These are phyloP conservation scores for Blastocystis sp. DNA, from an alignment of 352 stramenopile species.

Conservation along the genomic window DNA sequence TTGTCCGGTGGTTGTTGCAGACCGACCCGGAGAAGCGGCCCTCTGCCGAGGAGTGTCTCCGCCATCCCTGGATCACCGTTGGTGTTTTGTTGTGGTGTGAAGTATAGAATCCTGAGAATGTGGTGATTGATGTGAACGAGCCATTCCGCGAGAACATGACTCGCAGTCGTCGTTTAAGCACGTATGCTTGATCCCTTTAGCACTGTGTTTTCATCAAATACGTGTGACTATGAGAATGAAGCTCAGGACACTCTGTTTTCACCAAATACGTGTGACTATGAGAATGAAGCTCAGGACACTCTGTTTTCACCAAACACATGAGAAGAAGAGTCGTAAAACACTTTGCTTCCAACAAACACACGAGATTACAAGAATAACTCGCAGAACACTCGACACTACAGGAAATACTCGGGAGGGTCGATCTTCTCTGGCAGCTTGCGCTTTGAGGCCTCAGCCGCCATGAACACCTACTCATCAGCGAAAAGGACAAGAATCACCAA, in stretches of 20 bases:
- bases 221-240: not conserved
- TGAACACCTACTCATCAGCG: constrained; percentile 48
- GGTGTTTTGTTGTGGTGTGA: not conserved
- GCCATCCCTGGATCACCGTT: constrained; percentile 53
- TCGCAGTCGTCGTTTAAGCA: constrained; percentile 58
- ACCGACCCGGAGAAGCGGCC: constrained; percentile 59
- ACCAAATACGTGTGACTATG: not conserved
- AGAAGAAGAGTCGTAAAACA: not conserved
- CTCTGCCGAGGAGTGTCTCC: constrained; percentile 47
- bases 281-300: not conserved
- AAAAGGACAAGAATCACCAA: not conserved
- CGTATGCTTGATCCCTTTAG: constrained; percentile 57
- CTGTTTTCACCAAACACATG: not conserved
- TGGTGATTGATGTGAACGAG: constrained; percentile 64
- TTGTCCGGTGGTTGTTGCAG: constrained; percentile 30
- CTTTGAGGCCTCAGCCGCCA: constrained; percentile 53
- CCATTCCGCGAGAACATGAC: constrained; percentile 65
- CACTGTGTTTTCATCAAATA: not conserved
- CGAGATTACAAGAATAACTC: not conserved
- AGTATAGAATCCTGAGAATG: constrained; percentile 27
- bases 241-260: not conserved
- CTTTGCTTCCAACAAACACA: not conserved
- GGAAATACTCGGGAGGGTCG: constrained; percentile 68
- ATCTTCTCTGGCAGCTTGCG: constrained; percentile 66
- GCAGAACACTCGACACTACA: constrained; percentile 23